Base-by-base conservation (phyloP, 352 stramenopile species). In the Pythium brassicae region DNA sequence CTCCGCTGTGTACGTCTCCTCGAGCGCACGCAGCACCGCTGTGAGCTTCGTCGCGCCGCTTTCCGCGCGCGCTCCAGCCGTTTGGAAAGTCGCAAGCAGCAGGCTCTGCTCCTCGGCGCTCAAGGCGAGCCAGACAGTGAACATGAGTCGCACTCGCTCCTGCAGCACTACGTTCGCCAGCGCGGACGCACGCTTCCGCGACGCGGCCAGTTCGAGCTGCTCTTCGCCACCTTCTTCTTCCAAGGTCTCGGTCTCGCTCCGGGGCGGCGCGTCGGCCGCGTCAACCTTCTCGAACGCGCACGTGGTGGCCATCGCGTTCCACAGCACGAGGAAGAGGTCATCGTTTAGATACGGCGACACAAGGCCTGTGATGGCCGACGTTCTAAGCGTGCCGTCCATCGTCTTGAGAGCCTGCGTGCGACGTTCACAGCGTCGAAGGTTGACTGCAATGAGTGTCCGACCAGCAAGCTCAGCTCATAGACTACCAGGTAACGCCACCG, bases 1-100 rank as follows among this genome's bases (percentile, higher is more conserved):
- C 61, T 89, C 76, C 2, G 74, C 72, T 5, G 75, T 64, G 53
- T 89, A 89, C n/a, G 73, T 68, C 25, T 84, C 76, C 44, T 89
- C 74, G 1, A 89, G 67, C 32, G 72, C 61, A 23, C 71, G 66
- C 0, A 89, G 57, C 10, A 89, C 68, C 1, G 59, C 61, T 20
- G 78, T 71, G 15, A 87, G 62, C 3, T 62, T 67, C 20, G 55
- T 57, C 26, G 59, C 46, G 7, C 55, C 50, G 3, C 27, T 54
- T n/a, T 50, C 62, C 15, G 17, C 35, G 3, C 37, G 26, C 3
- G 50, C 27, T 6, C 22, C 22, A 4, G 26, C 50, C 3, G 71
- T 50, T 23, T 70, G 57, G 15, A 87, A 51, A 0, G 63, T 56
- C 23, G 69, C 68, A 46, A 74, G 61, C 5, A 83, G 54, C 44